Evolutionary conservation across 371 early-diverging fungal species (phyloP), one percentile per base, ranked within the genome.

Genomic region (Saksenaea oblongispora): DNA sequence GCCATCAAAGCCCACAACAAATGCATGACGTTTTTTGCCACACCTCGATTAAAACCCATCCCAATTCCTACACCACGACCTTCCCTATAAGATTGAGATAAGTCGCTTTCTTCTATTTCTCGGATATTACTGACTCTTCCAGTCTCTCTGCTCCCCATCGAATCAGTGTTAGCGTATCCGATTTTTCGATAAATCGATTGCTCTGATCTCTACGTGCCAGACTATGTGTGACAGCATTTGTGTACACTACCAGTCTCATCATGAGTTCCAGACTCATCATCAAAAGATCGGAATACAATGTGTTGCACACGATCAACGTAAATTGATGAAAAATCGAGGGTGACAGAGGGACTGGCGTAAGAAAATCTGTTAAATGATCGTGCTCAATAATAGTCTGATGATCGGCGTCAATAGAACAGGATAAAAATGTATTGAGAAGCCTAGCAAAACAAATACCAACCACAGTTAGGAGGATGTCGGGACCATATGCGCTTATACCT

Each of bases 1-100:
- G 75, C 72, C 64, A 75, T 66, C 22, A 80, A 63, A 7, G 78
- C 72, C 81, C 77, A 80, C 18, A 80, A 37, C 7, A 80, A 42
- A 60, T 74, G 74, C 76, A 80, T 75, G 13, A 80, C 68, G 55
- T 77, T 77, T 54, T 77, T 80, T 14, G 81, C 76, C 8, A 80
- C 66, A 2, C 71, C 72, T 18, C 76, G 67, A 44, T 80, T 75
- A 51, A 77, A 76, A 1, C 76, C 79, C 73, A 78, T 74, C 0
- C 78, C 81, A 5, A 80, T 62, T 17, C 81, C 81, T 4, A 80
- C 70, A 4, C 74, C 81, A 34, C 70, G 63, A 5, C 72, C 72
- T 62, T 80, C 78, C 57, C 51, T 47, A 47, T 22, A 10, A 26
- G 42, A 47, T 47, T 47, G 17, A 5, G 4, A 17, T 22, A 5